These are phyloP conservation scores for Paxillus ammoniavirescens DNA, from an alignment of 768 basidiomycete genomes.

Conservation along the genomic window DNA sequence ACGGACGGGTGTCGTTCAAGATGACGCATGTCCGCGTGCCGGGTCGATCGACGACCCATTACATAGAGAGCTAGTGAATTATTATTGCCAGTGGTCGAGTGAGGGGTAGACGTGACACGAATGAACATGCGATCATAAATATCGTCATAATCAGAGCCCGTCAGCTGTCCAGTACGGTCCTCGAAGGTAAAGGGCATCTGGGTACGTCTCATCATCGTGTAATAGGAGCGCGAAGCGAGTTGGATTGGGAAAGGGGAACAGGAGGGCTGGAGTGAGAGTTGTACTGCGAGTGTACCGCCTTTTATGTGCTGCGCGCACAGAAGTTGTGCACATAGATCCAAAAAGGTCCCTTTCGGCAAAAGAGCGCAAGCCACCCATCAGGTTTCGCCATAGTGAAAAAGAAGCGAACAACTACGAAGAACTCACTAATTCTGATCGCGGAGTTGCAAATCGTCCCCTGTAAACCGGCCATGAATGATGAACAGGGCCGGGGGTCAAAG, in stretches of 20 bases:
- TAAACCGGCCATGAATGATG: not conserved
- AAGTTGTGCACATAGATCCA: constrained; percentile 14
- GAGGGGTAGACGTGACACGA: constrained; percentile 53
- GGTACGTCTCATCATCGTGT: constrained; percentile 17
- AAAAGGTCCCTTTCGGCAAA: constrained; percentile 16
- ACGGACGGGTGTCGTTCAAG: constrained; percentile 52
- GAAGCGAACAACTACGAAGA: constrained; percentile 24
- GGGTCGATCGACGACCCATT: constrained; percentile 64
- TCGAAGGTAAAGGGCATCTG: constrained; percentile 60
- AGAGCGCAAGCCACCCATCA: constrained; percentile 23
- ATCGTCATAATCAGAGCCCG: constrained; percentile 68
- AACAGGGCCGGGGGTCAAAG: constrained; percentile 4
- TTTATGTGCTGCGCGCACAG: constrained; percentile 26
- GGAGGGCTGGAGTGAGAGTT: constrained; percentile 1
- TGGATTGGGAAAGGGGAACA: not conserved
- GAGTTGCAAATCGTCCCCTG: constrained; percentile 22
- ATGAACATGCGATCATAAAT: constrained; percentile 76
- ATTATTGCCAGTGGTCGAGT: constrained; percentile 25
- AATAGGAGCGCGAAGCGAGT: constrained; percentile 11
- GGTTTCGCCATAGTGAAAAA: constrained; percentile 22
- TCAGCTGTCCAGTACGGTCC: constrained; percentile 59
- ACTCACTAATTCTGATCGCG: constrained; percentile 27
- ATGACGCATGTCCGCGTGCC: constrained; percentile 54
- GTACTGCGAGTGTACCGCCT: not conserved
- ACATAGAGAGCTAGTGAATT: constrained; percentile 56